Conservation (phyloP, 371 early-diverging fungal genomes). For the Mucor racemosus region DNA sequence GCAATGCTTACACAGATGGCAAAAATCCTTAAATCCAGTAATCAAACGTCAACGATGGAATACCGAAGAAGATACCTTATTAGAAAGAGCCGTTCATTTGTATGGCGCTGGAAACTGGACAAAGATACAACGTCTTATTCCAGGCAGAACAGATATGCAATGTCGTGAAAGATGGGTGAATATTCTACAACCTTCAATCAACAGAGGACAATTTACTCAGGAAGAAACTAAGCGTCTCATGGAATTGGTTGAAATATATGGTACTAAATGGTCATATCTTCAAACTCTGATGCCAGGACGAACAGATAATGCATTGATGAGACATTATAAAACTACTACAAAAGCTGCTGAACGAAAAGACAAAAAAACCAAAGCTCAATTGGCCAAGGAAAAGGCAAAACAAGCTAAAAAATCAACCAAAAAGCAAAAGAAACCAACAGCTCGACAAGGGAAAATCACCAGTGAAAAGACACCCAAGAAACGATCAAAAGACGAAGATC, state of each 20-base stretch:
- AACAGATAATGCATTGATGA: slow-evolving; percentile 39
- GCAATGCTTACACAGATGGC: slow-evolving; percentile 88
- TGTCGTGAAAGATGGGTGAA: slow-evolving; percentile 88
- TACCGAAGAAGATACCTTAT: slow-evolving; percentile 72
- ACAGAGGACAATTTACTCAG: slow-evolving; percentile 55
- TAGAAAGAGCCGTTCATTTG: slow-evolving; percentile 66
- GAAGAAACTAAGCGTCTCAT: slow-evolving; percentile 39
- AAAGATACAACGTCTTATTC: slow-evolving; percentile 70
- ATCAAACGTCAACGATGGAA: slow-evolving; percentile 80
- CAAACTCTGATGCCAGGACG: slow-evolving; percentile 37
- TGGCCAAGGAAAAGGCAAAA: not conserved
- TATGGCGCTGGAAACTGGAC: slow-evolving; percentile 82
- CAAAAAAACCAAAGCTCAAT: not conserved
- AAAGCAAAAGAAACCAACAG: not conserved
- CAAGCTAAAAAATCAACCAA: not conserved
- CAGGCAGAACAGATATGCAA: slow-evolving; percentile 85
- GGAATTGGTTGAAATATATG: slow-evolving; percentile 28
- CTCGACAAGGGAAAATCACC: too few species aligned
- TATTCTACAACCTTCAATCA: slow-evolving; percentile 67
- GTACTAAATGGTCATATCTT: slow-evolving; percentile 40
- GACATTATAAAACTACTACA: slow-evolving; percentile 15
- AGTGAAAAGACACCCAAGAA: not conserved
- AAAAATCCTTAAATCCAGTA: slow-evolving; percentile 74
- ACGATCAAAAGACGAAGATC: not conserved
- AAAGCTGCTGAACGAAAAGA: not conserved